Conservation (phyloP, 768 basidiomycete species). For the Lentinula boryana region DNA sequence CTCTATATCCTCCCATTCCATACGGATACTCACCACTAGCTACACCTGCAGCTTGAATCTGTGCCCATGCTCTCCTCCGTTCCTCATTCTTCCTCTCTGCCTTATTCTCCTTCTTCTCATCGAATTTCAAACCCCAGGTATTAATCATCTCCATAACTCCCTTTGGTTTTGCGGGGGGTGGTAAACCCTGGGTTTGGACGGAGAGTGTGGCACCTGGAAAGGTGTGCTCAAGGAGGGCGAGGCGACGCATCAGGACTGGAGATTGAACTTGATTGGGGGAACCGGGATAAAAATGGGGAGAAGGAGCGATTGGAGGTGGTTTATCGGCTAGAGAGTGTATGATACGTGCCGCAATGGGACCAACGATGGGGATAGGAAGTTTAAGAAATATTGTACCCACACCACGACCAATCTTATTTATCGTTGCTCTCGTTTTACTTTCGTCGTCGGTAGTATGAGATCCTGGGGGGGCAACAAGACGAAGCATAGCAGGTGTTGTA, state of each 20-base stretch:
- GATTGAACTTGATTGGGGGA: background rate
- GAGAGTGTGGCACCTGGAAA: constrained; percentile 13
- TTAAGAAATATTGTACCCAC: constrained; percentile 12
- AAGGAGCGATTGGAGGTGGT: constrained; percentile 6
- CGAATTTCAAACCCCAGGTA: constrained; percentile 15
- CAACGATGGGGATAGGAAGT: constrained; percentile 10
- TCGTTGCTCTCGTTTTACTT: constrained; percentile 6
- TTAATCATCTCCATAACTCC: constrained; percentile 17
- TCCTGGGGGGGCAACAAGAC: constrained; percentile 7
- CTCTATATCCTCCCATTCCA: background rate
- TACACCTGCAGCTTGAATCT: background rate
- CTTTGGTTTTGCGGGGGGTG: constrained; percentile 15
- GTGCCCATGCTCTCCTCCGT: constrained; percentile 11
- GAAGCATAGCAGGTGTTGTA: constrained; percentile 17
- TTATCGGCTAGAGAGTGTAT: constrained; percentile 15
- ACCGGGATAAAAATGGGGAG: background rate
- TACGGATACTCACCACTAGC: constrained; percentile 1
- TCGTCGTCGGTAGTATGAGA: background rate
- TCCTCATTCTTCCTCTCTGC: constrained; percentile 14
- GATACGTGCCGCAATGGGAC: constrained; percentile 8
- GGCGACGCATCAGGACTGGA: constrained; percentile 9
- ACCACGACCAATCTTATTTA: constrained; percentile 13
- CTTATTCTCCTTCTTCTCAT: constrained; percentile 11
- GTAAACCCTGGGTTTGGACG: constrained; percentile 13
- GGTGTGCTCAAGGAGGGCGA: constrained; percentile 11